Percentiles rank a stretch among this genome's conserved stretches.
phyloP scores from a whole-genome alignment of 108 stramenopile genomes.

The Cylindrotheca fusiformis region DNA sequence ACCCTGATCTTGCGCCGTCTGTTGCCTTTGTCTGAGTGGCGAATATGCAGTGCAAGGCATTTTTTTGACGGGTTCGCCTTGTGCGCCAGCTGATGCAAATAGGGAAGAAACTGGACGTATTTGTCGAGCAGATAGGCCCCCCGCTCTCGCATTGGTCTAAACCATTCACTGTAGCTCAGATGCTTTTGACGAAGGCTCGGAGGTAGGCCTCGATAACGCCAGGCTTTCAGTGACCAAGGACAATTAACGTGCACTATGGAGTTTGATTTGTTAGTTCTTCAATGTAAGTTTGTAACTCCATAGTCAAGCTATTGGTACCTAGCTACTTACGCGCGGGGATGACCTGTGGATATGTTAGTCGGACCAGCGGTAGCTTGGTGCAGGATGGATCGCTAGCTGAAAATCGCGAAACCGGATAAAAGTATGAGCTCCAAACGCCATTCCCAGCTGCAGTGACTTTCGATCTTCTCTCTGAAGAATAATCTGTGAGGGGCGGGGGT shows the following conservation, averaged over 20 bases:
- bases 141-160: slow-evolving; percentile 18
- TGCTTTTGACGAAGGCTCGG: slow-evolving; percentile 16
- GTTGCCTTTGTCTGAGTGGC: slow-evolving; percentile 41
- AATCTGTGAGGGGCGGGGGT: neutral
- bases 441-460: slow-evolving; percentile 16
- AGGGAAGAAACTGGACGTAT: slow-evolving; percentile 29
- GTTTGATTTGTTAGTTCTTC: no score
- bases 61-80: slow-evolving; percentile 13
- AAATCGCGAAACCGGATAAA: slow-evolving; percentile 36
- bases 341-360: slow-evolving; percentile 18
- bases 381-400: slow-evolving; percentile 25
- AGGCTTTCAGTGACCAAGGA: slow-evolving; percentile 36
- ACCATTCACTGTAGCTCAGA: slow-evolving; percentile 17
- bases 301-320: no score
- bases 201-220: slow-evolving; percentile 36
- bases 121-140: slow-evolving; percentile 21
- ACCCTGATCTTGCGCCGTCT: slow-evolving; percentile 22
- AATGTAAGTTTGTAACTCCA: no score
- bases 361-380: slow-evolving; percentile 25
- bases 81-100: slow-evolving; percentile 21
- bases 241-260: slow-evolving; percentile 17
- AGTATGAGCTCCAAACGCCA: slow-evolving; percentile 47
- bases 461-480: neutral
- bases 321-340: no score
- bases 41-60: slow-evolving; percentile 45